Evolutionary conservation across 176 grass and related monocot species (phyloP).

Genomic region (Oryza glumipatula): DNA sequence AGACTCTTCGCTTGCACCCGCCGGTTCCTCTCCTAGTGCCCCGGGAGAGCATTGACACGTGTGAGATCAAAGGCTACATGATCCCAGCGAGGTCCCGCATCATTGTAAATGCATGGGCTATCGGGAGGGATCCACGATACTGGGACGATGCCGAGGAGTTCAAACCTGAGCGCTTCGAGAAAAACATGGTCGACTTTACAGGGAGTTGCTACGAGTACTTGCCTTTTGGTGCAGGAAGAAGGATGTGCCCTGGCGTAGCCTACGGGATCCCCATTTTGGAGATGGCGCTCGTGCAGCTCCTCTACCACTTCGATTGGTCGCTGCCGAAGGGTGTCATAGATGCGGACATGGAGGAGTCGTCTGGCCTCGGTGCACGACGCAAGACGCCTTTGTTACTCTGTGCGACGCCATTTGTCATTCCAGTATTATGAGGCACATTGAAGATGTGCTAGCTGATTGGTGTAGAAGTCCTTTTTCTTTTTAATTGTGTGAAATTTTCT

Average conservation of each 20-base stretch:
- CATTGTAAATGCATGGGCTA: background rate
- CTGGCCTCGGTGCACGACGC: background rate
- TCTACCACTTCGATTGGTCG: background rate
- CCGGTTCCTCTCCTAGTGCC: constrained; percentile 47
- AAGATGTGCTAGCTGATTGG: too few species aligned
- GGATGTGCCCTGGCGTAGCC: background rate
- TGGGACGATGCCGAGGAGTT: background rate
- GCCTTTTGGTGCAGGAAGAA: background rate
- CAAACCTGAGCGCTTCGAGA: background rate
- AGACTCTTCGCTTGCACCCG: constrained; percentile 54
- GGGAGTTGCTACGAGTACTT: background rate
- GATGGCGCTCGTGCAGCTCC: background rate
- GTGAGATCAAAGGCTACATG: constrained; percentile 44
- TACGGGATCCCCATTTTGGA: background rate
- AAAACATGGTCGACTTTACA: background rate
- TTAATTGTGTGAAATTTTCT: too few species aligned
- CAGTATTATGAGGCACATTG: too few species aligned
- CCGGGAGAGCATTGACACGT: constrained; percentile 12
- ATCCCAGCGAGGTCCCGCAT: background rate
- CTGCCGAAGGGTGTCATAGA: background rate
- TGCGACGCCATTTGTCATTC: background rate
- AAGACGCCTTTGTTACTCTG: background rate
- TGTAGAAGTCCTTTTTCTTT: too few species aligned
- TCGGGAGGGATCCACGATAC: background rate
- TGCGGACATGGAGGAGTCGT: background rate